phyloP scores from a whole-genome alignment of 2,329 filamentous ascomycete species.

The Emydomyces testavorans region DNA sequence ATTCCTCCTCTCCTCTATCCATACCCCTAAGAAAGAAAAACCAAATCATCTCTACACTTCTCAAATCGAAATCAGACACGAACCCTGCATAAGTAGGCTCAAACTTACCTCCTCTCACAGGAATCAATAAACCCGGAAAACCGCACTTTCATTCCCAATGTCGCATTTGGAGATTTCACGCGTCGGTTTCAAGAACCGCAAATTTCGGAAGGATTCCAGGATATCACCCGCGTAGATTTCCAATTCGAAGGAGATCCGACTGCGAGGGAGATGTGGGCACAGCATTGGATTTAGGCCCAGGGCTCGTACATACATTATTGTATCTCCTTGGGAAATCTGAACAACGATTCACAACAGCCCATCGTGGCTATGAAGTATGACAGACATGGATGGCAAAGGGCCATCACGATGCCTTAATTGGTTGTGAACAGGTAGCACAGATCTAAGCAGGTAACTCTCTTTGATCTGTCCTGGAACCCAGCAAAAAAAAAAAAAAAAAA shows the following conservation, averaged over 20 bases:
- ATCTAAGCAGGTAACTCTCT: too few species aligned
- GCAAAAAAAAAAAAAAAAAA: too few species aligned
- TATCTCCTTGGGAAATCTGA: too few species aligned
- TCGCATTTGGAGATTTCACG: constrained; percentile 69
- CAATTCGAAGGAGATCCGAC: constrained; percentile 57
- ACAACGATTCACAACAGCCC: too few species aligned
- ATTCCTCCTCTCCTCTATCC: constrained; percentile 6
- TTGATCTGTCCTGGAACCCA: too few species aligned
- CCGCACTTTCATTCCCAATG: constrained; percentile 57
- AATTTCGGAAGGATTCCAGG: constrained; percentile 67
- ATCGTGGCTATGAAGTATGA: too few species aligned
- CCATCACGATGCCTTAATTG: too few species aligned
- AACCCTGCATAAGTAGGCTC: neutral
- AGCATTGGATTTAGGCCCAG: constrained; percentile 59
- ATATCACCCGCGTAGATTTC: constrained; percentile 67
- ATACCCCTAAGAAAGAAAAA: neutral
- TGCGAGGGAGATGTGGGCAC: constrained; percentile 59
- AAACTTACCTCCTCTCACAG: constrained; percentile 14
- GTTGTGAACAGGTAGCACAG: too few species aligned
- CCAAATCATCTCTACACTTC: too few species aligned
- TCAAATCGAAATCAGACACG: neutral
- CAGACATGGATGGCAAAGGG: too few species aligned
- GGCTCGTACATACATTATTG: neutral
- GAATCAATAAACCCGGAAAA: constrained; percentile 68
- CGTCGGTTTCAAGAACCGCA: constrained; percentile 63